A percentile compares a stretch with the other conserved stretches of the same genome.
These are phyloP conservation scores for Odontarrhena argentea DNA, from an alignment of 345 rosid genomes.

Conservation along the genomic window DNA sequence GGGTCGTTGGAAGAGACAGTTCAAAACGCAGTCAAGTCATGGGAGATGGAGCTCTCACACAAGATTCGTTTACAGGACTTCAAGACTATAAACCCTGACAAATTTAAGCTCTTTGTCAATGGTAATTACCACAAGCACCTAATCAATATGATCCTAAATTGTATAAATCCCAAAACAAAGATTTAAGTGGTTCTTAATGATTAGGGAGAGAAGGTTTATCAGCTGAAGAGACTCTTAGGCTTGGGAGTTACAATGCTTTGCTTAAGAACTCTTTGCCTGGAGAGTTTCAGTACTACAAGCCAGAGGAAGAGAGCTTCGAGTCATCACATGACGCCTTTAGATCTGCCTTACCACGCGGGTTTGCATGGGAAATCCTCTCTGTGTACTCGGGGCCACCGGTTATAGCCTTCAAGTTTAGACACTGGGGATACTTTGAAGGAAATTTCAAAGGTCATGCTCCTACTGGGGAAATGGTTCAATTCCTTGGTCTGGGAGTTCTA, in stretches of 20 bases:
- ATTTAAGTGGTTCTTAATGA: not conserved
- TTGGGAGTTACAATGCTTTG: conserved; percentile 76
- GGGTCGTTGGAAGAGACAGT: conserved; percentile 80
- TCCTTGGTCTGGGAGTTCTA: conserved; percentile 65
- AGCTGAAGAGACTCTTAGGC: conserved; percentile 63
- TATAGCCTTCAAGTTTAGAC: conserved; percentile 80
- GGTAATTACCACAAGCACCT: conserved; percentile 45
- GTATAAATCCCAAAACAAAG: conserved; percentile 6
- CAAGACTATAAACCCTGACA: conserved; percentile 68
- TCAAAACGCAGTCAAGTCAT: conserved; percentile 77
- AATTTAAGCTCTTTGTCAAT: conserved; percentile 72
- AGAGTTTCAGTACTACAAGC: conserved; percentile 62
- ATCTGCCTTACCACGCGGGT: conserved; percentile 77
- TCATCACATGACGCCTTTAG: conserved; percentile 71
- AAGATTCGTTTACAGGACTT: conserved; percentile 68
- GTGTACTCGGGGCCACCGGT: conserved; percentile 81
- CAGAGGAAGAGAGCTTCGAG: conserved; percentile 71
- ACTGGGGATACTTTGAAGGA: conserved; percentile 87
- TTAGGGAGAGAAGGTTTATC: conserved; percentile 72
- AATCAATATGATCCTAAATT: conserved; percentile 12
- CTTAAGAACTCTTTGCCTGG: conserved; percentile 60
- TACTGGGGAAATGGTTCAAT: conserved; percentile 63
- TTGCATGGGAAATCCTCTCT: conserved; percentile 71
- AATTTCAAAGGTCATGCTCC: conserved; percentile 73
- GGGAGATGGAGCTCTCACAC: conserved; percentile 91